Evolutionary conservation across 345 rosid genomes (phyloP), one percentile per base, ranked within the genome.

Genomic region (Aegle marmelos): DNA sequence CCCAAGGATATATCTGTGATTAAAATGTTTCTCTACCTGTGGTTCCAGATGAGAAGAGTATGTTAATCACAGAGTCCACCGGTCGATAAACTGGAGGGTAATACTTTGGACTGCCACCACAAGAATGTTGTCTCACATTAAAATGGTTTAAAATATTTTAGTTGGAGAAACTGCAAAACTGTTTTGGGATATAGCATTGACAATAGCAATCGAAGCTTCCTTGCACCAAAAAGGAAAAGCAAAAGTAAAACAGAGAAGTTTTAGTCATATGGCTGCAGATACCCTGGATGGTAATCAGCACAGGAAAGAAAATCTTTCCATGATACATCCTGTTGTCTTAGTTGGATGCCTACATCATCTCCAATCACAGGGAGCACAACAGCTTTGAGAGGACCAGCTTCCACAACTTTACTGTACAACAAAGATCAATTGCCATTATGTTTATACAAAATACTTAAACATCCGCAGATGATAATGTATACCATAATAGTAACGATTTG

Each of bases 11-110:
- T 14, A 65, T 6, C 59, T 53, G 41, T 16, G 1, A 16, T 67
- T 41, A 61, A 36, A 34, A 13, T 28, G 5, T 77, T 31, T 31
- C 41, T 58, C 14, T 79, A 91, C 98, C 97, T 86, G 99, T 95
- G 17, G 99, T 95, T 82, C 98, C 97, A 4, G 95, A 95, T 31
- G 99, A 93, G 81, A 95, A 95, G 61, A 95, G 94, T 80, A 95
- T 88, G 81, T 95, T 92, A 66, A 93, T 89, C 66, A 79, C 61
- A 59, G 94, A 80, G 72, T 95, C 90, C 11, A 73, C 81, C 9
- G 93, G 86, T 70, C 65, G 92, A 86, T 90, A 89, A 67, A 78
- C 77, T 1, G 97, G 91, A 82, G 84, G 11, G 83, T 81, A 85
- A 73, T 76, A 36, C 65, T 86, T 78, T 50, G 82, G 83, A 76